phyloP scores from a whole-genome alignment of 352 stramenopile genomes.

The Phytophthora brassicae region DNA sequence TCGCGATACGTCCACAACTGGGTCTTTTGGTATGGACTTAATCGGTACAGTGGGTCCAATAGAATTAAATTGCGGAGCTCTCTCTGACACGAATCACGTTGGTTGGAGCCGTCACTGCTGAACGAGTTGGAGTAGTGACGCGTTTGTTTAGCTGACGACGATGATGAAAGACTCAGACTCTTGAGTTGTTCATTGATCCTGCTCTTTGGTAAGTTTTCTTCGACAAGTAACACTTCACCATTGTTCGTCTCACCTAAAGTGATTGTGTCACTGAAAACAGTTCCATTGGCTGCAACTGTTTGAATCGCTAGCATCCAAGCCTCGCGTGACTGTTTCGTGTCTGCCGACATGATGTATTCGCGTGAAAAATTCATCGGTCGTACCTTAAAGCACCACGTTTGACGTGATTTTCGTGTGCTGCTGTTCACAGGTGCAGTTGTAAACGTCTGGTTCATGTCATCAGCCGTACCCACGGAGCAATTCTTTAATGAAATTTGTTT shows the following conservation, averaged over 20 bases:
- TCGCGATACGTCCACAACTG: conserved; percentile 78
- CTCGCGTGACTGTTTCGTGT: conserved; percentile 83
- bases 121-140: conserved; percentile 48
- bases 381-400: conserved; percentile 89
- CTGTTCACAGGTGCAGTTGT: conserved; percentile 87
- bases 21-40: conserved; percentile 75
- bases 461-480: conserved; percentile 59
- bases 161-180: conserved; percentile 35
- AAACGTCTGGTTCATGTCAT: conserved; percentile 87
- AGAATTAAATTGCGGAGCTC: conserved; percentile 73
- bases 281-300: conserved; percentile 36
- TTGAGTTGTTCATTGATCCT: conserved; percentile 50
- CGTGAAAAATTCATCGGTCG: conserved; percentile 69
- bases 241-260: conserved; percentile 22
- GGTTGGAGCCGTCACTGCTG: conserved; percentile 55
- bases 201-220: conserved; percentile 31
- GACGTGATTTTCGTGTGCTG: conserved; percentile 71
- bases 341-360: conserved; percentile 80
- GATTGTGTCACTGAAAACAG: conserved; percentile 26
- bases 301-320: conserved; percentile 86
- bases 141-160: conserved; percentile 17
- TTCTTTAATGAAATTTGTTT: conserved; percentile 69
- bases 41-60: conserved; percentile 72
- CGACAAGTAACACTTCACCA: conserved; percentile 16
- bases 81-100: conserved; percentile 45